Evolutionary conservation across 257 asterid genomes (phyloP).

Genomic region (Forsythia viridissima): DNA sequence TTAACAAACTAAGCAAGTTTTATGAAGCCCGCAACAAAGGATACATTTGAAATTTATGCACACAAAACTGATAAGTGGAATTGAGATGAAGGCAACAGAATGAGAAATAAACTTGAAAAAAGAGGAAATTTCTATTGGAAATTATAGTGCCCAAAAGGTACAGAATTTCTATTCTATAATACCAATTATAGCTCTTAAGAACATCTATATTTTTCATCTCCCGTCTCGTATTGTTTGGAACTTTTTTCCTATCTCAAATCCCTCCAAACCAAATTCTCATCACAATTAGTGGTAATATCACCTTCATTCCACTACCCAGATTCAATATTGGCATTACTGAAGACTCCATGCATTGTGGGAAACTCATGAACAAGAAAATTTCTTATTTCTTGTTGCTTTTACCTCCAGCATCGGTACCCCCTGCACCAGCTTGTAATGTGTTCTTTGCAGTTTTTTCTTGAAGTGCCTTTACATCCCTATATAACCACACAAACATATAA

Average conservation of each 20-base stretch:
- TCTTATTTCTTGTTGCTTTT: constrained; percentile 69
- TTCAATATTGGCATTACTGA: too few relatives aligned
- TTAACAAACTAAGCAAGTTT: too few relatives aligned
- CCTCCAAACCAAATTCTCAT: too few relatives aligned
- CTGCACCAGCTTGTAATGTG: constrained; percentile 55
- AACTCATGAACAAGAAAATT: constrained; percentile 5
- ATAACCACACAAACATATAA: constrained; percentile 8
- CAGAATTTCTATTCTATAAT: too few relatives aligned
- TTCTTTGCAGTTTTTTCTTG: constrained; percentile 87
- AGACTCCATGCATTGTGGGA: too few relatives aligned
- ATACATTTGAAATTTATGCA: too few relatives aligned
- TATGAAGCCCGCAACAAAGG: neutral
- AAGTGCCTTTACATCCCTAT: constrained; percentile 87
- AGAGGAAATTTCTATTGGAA: neutral
- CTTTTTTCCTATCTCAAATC: too few relatives aligned
- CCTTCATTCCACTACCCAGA: too few relatives aligned
- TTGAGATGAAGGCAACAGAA: neutral
- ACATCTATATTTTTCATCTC: too few relatives aligned
- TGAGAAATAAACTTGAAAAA: neutral
- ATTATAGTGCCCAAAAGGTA: too few relatives aligned
- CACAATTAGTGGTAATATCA: too few relatives aligned
- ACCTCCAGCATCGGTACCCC: constrained; percentile 57
- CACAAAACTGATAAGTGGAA: neutral
- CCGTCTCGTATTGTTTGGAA: too few relatives aligned
- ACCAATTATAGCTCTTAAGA: neutral